These are phyloP conservation scores for Trichoderma harzianum DNA, from an alignment of 2,329 filamentous ascomycete species.

Conservation along the genomic window DNA sequence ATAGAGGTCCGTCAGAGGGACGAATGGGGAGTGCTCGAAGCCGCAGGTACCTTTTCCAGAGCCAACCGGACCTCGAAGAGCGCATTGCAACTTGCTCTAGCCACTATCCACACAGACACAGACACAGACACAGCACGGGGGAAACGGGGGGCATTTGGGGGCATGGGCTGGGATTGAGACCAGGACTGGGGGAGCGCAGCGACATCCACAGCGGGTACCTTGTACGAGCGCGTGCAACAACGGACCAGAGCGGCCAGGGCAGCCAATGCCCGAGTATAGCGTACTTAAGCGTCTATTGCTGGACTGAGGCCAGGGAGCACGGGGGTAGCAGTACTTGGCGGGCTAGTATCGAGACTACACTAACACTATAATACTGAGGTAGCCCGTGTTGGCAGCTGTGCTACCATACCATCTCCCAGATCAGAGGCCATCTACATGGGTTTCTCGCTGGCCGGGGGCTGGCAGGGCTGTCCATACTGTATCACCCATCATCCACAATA, in stretches of 20 bases:
- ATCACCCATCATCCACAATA: neutral
- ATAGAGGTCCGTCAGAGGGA: neutral
- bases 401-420: slow-evolving; percentile 1
- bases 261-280: neutral
- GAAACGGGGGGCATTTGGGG: slow-evolving; percentile 1
- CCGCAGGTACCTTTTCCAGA: slow-evolving; percentile 2
- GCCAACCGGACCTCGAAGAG: neutral
- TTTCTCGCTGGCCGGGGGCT: neutral
- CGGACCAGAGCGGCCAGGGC: neutral
- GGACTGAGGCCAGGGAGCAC: neutral
- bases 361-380: neutral
- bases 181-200: neutral
- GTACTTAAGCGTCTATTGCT: neutral
- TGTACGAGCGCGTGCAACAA: slow-evolving; percentile 10
- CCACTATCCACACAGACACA: neutral
- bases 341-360: neutral
- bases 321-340: slow-evolving; percentile 4
- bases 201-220: slow-evolving; percentile 3
- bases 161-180: neutral
- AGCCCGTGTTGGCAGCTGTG: neutral
- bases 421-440: slow-evolving; percentile 2
- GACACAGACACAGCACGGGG: slow-evolving; percentile 8
- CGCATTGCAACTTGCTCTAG: neutral
- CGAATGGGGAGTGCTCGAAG: neutral
- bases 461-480: neutral